Conservation (phyloP, 768 basidiomycete species). For the Calocybe gangraenosa region DNA sequence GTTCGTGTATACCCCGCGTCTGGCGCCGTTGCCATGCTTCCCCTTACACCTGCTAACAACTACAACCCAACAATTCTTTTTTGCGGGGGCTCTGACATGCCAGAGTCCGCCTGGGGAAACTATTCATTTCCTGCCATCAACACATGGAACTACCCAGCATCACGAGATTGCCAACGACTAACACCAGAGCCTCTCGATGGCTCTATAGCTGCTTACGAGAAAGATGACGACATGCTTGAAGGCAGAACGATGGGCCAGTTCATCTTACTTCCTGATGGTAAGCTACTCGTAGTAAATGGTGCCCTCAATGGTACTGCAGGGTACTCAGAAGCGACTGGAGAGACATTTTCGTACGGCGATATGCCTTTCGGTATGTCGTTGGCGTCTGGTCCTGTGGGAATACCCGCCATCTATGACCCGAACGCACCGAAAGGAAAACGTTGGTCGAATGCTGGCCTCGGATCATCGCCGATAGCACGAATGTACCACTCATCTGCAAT, state of each 20-base stretch:
- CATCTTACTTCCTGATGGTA: constrained; percentile 75
- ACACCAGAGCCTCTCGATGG: constrained; percentile 81
- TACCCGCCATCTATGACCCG: constrained; percentile 71
- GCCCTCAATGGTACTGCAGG: constrained; percentile 79
- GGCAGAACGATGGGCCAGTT: constrained; percentile 92
- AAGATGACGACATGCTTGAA: constrained; percentile 74
- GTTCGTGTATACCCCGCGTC: constrained; percentile 88
- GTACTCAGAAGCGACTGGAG: constrained; percentile 49
- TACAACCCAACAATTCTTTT: constrained; percentile 84
- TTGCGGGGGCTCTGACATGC: constrained; percentile 86
- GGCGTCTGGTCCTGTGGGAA: constrained; percentile 64
- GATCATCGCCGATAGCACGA: constrained; percentile 53
- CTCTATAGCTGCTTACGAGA: constrained; percentile 50
- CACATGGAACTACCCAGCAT: constrained; percentile 70
- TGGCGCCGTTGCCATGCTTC: constrained; percentile 85
- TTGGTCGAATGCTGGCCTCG: constrained; percentile 59
- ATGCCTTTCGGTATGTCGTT: constrained; percentile 64
- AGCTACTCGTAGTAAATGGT: constrained; percentile 77
- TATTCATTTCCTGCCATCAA: constrained; percentile 73
- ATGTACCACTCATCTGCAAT: constrained; percentile 82
- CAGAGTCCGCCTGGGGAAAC: constrained; percentile 71
- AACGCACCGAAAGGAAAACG: constrained; percentile 54
- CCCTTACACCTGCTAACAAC: constrained; percentile 85
- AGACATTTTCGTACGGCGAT: constrained; percentile 35
- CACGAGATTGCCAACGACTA: constrained; percentile 76